Evolutionary conservation across 345 rosid species (phyloP).

Genomic region (Dimocarpus longan): DNA sequence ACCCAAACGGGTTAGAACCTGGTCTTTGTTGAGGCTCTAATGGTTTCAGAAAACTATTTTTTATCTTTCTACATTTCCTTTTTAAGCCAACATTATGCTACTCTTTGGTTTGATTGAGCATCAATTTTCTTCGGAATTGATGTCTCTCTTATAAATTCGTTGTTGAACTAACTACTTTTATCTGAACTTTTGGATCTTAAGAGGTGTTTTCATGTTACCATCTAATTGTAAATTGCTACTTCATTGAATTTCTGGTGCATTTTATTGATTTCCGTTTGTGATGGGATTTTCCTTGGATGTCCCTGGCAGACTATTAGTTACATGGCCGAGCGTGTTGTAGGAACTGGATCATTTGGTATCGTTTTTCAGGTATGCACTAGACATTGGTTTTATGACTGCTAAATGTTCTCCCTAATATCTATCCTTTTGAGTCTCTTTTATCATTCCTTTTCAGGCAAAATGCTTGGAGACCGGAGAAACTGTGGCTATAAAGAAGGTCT

Average conservation of each 20-base stretch:
- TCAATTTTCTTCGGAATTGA: background rate
- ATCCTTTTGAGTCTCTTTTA: constrained; percentile 7
- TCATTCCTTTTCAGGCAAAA: constrained; percentile 55
- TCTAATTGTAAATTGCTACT: background rate
- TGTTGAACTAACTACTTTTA: background rate
- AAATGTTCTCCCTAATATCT: background rate
- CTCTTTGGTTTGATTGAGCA: background rate
- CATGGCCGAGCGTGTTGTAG: constrained; percentile 88
- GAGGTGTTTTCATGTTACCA: background rate
- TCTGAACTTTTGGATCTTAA: background rate
- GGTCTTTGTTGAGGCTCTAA: constrained; percentile 9
- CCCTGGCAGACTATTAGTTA: constrained; percentile 72
- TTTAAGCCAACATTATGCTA: background rate
- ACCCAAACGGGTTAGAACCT: constrained; percentile 61
- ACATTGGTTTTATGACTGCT: constrained; percentile 8
- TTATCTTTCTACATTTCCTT: background rate
- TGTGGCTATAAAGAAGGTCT: constrained; percentile 85
- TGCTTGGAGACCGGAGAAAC: constrained; percentile 89
- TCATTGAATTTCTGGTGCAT: background rate
- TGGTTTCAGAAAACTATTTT: background rate
- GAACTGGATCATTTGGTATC: constrained; percentile 80
- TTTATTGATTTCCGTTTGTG: background rate
- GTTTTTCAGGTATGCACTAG: constrained; percentile 62
- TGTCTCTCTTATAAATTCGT: background rate
- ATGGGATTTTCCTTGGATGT: constrained; percentile 11